A percentile compares a stretch with the other conserved stretches of the same genome.
phyloP scores from a whole-genome alignment of 495 filamentous ascomycete species.

The Penicillium daleae region DNA sequence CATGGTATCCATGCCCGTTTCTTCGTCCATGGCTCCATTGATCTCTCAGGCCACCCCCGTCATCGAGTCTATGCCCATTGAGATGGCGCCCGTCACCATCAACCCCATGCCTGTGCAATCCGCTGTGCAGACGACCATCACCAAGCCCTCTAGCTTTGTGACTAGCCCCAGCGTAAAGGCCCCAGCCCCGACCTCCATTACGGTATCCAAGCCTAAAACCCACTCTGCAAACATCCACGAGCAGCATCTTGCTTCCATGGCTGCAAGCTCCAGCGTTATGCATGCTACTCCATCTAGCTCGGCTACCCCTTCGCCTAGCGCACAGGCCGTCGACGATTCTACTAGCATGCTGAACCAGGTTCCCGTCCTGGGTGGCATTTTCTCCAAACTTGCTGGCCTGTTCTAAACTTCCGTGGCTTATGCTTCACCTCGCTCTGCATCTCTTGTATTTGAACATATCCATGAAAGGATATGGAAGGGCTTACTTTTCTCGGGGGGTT shows the following conservation, averaged over 20 bases:
- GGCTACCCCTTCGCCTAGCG: conserved; percentile 12
- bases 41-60: neutral
- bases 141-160: conserved; percentile 7
- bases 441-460: conserved; percentile 19
- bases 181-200: neutral
- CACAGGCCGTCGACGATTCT: conserved; percentile 2
- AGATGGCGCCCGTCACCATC: conserved; percentile 8
- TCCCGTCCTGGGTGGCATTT: neutral
- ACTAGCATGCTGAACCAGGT: conserved; percentile 4
- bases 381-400: conserved; percentile 18
- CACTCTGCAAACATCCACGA: conserved; percentile 12
- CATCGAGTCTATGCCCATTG: neutral
- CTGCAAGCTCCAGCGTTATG: conserved; percentile 6
- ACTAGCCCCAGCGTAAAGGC: neutral
- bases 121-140: conserved; percentile 1
- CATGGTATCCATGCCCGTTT: neutral
- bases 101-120: neutral
- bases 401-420: neutral
- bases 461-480: conserved; percentile 11
- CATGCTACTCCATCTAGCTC: conserved; percentile 18
- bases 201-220: neutral
- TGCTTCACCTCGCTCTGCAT: neutral
- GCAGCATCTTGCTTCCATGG: conserved; percentile 6
- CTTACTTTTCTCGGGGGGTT: conserved; percentile 15
- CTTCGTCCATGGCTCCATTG: conserved; percentile 10